Conservation (phyloP, 306 rosid species). For the Hippophae gyantsensis region DNA sequence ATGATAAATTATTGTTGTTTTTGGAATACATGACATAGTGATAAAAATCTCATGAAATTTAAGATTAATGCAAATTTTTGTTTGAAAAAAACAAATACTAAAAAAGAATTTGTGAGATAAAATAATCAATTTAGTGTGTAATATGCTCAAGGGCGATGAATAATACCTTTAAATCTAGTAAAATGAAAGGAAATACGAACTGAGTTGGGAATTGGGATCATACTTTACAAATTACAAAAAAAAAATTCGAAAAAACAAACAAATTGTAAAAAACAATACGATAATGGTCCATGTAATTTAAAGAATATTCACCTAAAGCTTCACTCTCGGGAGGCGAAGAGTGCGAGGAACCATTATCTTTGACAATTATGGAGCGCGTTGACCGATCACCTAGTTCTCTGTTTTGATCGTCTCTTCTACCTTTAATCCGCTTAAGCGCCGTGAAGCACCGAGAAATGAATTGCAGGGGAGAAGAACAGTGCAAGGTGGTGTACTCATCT, state of each 20-base stretch:
- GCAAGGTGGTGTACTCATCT: slow-evolving; percentile 4
- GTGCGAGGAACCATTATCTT: slow-evolving; percentile 12
- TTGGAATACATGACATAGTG: no score
- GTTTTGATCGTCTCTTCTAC: slow-evolving; percentile 14
- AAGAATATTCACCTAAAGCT: slow-evolving; percentile 33
- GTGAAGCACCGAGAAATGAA: slow-evolving; percentile 39
- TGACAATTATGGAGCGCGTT: slow-evolving; percentile 17
- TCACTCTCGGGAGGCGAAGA: slow-evolving; percentile 12
- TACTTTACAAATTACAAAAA: no score
- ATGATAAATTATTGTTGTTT: no score
- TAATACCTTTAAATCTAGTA: background rate
- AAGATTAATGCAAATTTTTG: no score
- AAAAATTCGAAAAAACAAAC: no score
- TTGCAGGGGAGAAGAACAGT: slow-evolving; percentile 44
- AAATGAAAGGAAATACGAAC: no score
- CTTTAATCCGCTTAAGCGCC: slow-evolving; percentile 30
- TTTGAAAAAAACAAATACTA: no score
- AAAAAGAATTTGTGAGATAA: no score
- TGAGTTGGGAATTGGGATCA: no score
- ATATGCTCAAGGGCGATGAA: background rate
- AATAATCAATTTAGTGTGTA: background rate
- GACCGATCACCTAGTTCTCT: slow-evolving; percentile 14
- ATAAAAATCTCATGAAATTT: no score
- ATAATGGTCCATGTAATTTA: no score
- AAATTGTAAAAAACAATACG: background rate